A percentile compares a stretch with the other conserved stretches of the same genome.
Conservation (phyloP, 2,329 filamentous ascomycete species). For the Colletotrichum melonis region DNA sequence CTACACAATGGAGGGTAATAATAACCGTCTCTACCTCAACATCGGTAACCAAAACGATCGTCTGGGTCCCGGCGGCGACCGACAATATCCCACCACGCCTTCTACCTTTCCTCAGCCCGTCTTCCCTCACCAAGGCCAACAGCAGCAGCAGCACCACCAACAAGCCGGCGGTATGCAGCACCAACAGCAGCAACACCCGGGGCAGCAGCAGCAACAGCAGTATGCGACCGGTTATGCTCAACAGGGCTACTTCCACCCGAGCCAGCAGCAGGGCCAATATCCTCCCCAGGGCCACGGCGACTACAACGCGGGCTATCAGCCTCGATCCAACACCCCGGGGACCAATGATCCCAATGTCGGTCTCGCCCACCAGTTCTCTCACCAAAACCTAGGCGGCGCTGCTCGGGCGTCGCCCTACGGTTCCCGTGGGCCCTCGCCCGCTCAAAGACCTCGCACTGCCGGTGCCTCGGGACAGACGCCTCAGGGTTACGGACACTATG, state of each 20-base stretch:
- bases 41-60: constrained; percentile 75
- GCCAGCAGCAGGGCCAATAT: constrained; percentile 63
- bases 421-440: constrained; percentile 74
- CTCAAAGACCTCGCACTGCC: constrained; percentile 85
- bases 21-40: constrained; percentile 74
- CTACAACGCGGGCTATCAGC: constrained; percentile 59
- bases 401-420: constrained; percentile 77
- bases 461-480: constrained; percentile 73
- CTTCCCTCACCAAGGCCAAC: constrained; percentile 56
- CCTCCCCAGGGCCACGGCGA: constrained; percentile 54
- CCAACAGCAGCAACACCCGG: constrained; percentile 43
- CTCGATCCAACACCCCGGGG: constrained; percentile 67
- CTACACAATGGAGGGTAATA: constrained; percentile 64
- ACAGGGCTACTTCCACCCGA: constrained; percentile 71
- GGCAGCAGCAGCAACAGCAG: constrained; percentile 53
- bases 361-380: constrained; percentile 94
- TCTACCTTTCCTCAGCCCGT: constrained; percentile 97
- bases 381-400: constrained; percentile 87
- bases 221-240: constrained; percentile 59
- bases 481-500: constrained; percentile 72
- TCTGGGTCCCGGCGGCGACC: constrained; percentile 69
- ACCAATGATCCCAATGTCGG: constrained; percentile 89
- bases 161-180: constrained; percentile 45
- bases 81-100: constrained; percentile 86
- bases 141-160: constrained; percentile 53